A percentile compares a stretch with the other conserved stretches of the same genome.
Evolutionary conservation across 768 basidiomycete species (phyloP).

Genomic region (Rhizopogon vesiculosus): DNA sequence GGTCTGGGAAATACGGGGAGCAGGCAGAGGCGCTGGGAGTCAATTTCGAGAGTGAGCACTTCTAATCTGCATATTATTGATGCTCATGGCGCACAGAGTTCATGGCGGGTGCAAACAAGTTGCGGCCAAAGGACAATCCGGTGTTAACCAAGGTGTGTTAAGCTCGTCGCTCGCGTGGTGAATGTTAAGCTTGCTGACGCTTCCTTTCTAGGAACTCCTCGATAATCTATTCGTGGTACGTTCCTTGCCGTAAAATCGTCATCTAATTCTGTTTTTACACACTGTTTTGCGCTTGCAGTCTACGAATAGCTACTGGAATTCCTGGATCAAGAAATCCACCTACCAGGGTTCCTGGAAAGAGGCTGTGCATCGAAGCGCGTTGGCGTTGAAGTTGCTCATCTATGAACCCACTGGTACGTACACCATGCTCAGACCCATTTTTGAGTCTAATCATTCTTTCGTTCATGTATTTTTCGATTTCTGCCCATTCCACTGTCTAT

Average conservation of each 20-base stretch:
- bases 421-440: neutral
- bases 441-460: neutral
- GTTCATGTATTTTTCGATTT: neutral
- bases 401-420: slow-evolving; percentile 80
- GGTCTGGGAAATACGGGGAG: slow-evolving; percentile 29
- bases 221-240: slow-evolving; percentile 52
- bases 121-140: slow-evolving; percentile 63
- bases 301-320: slow-evolving; percentile 81
- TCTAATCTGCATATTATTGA: slow-evolving; percentile 4
- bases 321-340: slow-evolving; percentile 85
- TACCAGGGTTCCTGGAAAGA: slow-evolving; percentile 97
- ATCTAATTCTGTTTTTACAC: neutral
- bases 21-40: slow-evolving; percentile 43
- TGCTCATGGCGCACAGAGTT: slow-evolving; percentile 27
- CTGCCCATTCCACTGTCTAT: slow-evolving; percentile 4
- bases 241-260: neutral
- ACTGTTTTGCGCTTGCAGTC: slow-evolving; percentile 32
- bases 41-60: slow-evolving; percentile 34
- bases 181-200: neutral
- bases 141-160: slow-evolving; percentile 53
- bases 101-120: slow-evolving; percentile 38
- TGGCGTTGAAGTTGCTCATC: slow-evolving; percentile 91
- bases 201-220: slow-evolving; percentile 43
- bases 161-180: neutral
- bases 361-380: slow-evolving; percentile 84